phyloP scores from a whole-genome alignment of 2,329 filamentous ascomycete genomes.

The Ceratocystis lukuohia region DNA sequence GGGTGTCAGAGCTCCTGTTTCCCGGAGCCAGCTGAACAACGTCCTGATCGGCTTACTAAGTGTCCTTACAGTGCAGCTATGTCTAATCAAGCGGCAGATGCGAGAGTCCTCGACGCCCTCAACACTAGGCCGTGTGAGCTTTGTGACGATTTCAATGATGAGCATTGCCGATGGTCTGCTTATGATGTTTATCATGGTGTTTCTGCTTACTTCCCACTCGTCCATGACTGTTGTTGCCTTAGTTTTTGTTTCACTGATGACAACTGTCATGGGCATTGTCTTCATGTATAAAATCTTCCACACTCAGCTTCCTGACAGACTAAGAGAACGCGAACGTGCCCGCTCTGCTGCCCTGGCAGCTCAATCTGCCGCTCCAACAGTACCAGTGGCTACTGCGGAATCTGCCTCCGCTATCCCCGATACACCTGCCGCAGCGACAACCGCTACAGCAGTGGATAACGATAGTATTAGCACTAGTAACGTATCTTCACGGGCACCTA shows the following conservation, averaged over 20 bases:
- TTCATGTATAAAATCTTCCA: conserved; percentile 48
- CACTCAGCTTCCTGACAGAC: conserved; percentile 42
- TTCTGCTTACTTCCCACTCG: conserved; percentile 19
- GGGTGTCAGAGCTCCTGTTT: conserved; percentile 48
- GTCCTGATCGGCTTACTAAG: conserved; percentile 44
- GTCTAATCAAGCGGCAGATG: conserved; percentile 50
- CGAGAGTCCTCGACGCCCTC: conserved; percentile 54
- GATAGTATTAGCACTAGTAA: conserved; percentile 8
- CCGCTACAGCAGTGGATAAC: not conserved
- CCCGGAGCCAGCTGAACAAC: conserved; percentile 42
- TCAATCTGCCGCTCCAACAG: conserved; percentile 20
- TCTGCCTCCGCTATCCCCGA: conserved; percentile 18
- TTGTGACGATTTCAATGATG: conserved; percentile 47
- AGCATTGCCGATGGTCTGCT: conserved; percentile 39
- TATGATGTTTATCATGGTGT: conserved; percentile 21
- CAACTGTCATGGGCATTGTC: conserved; percentile 42
- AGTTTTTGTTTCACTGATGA: conserved; percentile 39
- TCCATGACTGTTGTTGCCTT: conserved; percentile 45
- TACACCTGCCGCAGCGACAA: not conserved
- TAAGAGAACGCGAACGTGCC: conserved; percentile 34
- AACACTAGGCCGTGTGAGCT: conserved; percentile 52
- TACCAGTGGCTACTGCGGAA: conserved; percentile 25
- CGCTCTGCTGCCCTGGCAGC: not conserved
- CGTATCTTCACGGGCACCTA: conserved; percentile 20
- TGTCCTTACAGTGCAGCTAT: conserved; percentile 47